Base-by-base conservation (phyloP, 2,329 filamentous ascomycete genomes). In the Didymella segeticola region DNA sequence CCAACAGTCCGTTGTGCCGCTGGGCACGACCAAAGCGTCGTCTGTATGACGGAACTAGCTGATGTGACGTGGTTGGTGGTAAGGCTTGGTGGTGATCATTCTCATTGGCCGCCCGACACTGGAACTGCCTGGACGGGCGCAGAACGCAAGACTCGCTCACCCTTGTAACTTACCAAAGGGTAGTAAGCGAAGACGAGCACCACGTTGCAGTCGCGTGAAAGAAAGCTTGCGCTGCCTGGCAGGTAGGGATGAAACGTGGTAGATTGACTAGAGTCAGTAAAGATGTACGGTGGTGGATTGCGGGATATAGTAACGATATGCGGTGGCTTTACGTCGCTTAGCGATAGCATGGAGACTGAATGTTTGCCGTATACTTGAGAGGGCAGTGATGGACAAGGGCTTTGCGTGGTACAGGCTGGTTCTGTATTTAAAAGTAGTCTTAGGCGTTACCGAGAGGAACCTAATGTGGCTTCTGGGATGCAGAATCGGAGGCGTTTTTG, bases 191-290 rank as follows among this genome's bases (percentile, higher is more conserved):
- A 22, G 25, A 30, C 43, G 43, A 47, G 27, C 23, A 36, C 51
- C 43, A 48, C 39, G 51, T 53, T 53, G 33, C 38, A 38, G 26
- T 48, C 51, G 45, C 51, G 31, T 53, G 27, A 43, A 42, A n/a
- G 15, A 39, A 47, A 42, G 30, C 26, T 43, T 53, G 29, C 19
- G 7, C 11, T 31, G 27, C 31, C 27, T 48, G 27, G 15, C 8
- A 31, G 43, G 38, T 30, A 48, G 27, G 38, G 38, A 29, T 43
- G 20, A 5, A 37, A 37, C 34, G 34, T 37, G 19, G 12, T 37
- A n/a, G 19, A 23, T 12, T 17, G 9, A 7, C 25, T 47, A 14
- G 12, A 20, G 0, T 12, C n/a, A 27, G 33, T 5, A 34, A 12
- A 2, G 41, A 52, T 52, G 2, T 22, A 12, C 33, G 11, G 22